These are phyloP conservation scores for Peronosclerospora sorghi DNA, from an alignment of 352 stramenopile genomes.

Conservation along the genomic window DNA sequence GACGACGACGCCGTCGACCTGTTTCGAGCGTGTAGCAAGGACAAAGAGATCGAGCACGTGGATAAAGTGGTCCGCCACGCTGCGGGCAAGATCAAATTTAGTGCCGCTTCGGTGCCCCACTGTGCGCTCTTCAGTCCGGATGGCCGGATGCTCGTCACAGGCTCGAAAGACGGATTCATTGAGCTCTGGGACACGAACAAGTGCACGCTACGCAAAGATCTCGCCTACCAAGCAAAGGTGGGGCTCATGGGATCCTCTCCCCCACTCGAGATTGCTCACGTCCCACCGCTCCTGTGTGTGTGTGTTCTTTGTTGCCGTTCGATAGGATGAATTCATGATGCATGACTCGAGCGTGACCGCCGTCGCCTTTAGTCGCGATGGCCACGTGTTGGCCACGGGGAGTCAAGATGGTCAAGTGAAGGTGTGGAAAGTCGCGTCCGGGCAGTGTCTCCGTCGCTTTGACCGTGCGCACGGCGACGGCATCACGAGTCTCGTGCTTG, in stretches of 20 bases:
- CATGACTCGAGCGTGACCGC: constrained; percentile 82
- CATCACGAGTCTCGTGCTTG: constrained; percentile 85
- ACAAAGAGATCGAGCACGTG: constrained; percentile 35
- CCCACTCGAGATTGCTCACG: too few species aligned
- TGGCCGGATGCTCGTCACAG: constrained; percentile 84
- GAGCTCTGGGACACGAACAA: constrained; percentile 91
- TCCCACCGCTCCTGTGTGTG: too few species aligned
- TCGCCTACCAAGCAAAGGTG: constrained; percentile 88
- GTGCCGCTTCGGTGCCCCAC: constrained; percentile 70
- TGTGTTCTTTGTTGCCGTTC: not conserved
- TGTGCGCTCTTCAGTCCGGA: constrained; percentile 83
- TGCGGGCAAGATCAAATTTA: constrained; percentile 85
- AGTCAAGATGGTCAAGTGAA: constrained; percentile 83
- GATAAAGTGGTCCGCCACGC: constrained; percentile 60
- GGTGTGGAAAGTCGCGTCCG: constrained; percentile 88
- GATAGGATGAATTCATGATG: constrained; percentile 87
- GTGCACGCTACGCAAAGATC: constrained; percentile 82
- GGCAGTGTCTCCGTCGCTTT: constrained; percentile 85
- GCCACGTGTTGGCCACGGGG: constrained; percentile 79
- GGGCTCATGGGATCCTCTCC: too few species aligned
- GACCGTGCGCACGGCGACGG: constrained; percentile 67
- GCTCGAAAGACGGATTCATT: constrained; percentile 91
- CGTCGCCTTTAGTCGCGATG: constrained; percentile 81
- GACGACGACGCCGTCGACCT: constrained; percentile 77
- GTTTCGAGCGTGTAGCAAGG: constrained; percentile 56